A percentile compares a stretch with the other conserved stretches of the same genome.
Conservation (phyloP, 164 flowering plant species). For the Akebia trifoliata region DNA sequence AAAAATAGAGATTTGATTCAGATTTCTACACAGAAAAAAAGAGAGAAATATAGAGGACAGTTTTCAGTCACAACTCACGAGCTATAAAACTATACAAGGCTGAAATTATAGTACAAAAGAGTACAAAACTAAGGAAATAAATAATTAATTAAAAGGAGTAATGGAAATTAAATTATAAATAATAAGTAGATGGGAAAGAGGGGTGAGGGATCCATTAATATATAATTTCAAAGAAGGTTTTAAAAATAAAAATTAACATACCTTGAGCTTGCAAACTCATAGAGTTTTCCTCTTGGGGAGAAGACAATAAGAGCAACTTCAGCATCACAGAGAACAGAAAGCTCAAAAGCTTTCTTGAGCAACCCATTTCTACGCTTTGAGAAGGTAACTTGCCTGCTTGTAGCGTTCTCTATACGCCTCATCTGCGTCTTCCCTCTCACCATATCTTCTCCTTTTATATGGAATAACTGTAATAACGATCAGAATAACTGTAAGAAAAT, state of each 20-base stretch:
- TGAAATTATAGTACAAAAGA: too few relatives aligned
- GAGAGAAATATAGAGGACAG: too few relatives aligned
- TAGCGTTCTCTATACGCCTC: conserved; percentile 49
- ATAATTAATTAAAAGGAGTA: too few relatives aligned
- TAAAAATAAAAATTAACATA: conserved; percentile 10
- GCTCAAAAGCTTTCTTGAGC: conserved; percentile 50
- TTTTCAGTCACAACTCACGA: too few relatives aligned
- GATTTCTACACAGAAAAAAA: too few relatives aligned
- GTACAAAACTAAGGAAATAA: too few relatives aligned
- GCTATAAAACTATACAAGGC: too few relatives aligned
- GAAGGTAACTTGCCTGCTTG: conserved; percentile 56
- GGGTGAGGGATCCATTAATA: too few relatives aligned
- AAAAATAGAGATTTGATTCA: too few relatives aligned
- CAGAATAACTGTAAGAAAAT: background rate
- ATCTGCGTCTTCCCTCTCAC: conserved; percentile 54
- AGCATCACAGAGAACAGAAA: conserved; percentile 49
- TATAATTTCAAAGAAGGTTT: background rate
- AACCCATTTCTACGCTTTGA: conserved; percentile 47
- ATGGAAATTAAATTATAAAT: too few relatives aligned
- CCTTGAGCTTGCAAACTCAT: conserved; percentile 43
- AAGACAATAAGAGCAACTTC: conserved; percentile 49
- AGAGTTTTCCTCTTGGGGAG: conserved; percentile 44
- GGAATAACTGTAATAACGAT: too few relatives aligned
- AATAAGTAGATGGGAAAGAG: too few relatives aligned
- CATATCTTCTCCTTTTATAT: conserved; percentile 18